A percentile compares a stretch with the other conserved stretches of the same genome.
These are phyloP conservation scores for Aspergillus japonicus DNA, from an alignment of 2,329 filamentous ascomycete species.

Conservation along the genomic window DNA sequence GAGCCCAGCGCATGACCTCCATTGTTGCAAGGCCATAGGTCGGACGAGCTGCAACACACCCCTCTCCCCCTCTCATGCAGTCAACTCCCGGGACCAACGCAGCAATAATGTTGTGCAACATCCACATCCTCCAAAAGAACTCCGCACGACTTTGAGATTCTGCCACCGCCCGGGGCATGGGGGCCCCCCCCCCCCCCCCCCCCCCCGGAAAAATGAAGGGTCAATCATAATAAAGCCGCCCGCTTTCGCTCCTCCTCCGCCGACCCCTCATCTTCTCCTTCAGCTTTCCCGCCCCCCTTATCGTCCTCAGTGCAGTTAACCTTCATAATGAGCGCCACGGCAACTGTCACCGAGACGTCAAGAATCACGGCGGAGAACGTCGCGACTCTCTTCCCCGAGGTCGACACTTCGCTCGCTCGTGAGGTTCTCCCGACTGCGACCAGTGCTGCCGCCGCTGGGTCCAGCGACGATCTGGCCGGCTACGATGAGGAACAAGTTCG, in stretches of 20 bases:
- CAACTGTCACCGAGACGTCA: conserved; percentile 51
- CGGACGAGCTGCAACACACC: not conserved
- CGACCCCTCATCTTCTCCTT: not conserved
- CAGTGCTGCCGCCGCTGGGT: conserved; percentile 40
- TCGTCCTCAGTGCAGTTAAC: not conserved
- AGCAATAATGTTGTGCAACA: not conserved
- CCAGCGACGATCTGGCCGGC: conserved; percentile 71
- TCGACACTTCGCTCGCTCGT: conserved; percentile 60
- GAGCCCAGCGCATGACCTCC: not conserved
- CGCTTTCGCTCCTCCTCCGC: not conserved
- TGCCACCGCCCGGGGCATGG: conserved; percentile 1
- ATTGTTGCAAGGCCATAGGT: not conserved
- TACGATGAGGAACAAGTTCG: conserved; percentile 98
- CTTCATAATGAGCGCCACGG: conserved; percentile 47
- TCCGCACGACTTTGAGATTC: not conserved
- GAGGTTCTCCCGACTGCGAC: conserved; percentile 47
- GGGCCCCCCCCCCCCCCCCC: not conserved
- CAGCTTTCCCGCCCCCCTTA: not conserved
- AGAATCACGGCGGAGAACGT: conserved; percentile 84
- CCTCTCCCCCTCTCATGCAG: not conserved
- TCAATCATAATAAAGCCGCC: not conserved
- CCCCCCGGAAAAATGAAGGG: not conserved
- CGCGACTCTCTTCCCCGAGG: conserved; percentile 82
- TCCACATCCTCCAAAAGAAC: not conserved
- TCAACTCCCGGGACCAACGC: not conserved